Evolutionary conservation across 768 basidiomycete genomes (phyloP).

Genomic region (Panus rudis): DNA sequence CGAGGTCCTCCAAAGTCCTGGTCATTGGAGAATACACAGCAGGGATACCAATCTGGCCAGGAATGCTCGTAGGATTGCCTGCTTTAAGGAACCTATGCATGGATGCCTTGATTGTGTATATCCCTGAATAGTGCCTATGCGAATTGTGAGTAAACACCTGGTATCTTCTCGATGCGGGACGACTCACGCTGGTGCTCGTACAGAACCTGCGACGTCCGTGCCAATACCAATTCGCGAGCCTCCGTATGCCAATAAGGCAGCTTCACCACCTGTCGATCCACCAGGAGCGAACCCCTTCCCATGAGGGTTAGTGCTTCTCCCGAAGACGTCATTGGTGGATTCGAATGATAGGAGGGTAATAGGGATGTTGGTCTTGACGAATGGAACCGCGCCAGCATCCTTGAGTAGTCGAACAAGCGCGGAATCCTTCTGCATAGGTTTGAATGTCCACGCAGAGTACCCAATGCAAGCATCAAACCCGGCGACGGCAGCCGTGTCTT

Average conservation of each 20-base stretch:
- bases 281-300: constrained; percentile 33
- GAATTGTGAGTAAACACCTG: constrained; percentile 53
- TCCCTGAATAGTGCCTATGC: constrained; percentile 27
- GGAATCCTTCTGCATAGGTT: constrained; percentile 28
- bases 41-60: constrained; percentile 35
- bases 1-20: constrained; percentile 35
- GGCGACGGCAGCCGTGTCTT: constrained; percentile 38
- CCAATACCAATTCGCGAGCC: constrained; percentile 42
- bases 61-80: constrained; percentile 30
- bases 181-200: constrained; percentile 41
- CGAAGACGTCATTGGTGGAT: constrained; percentile 38
- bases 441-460: constrained; percentile 34
- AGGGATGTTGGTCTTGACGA: constrained; percentile 39
- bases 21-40: constrained; percentile 38
- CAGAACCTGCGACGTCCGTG: constrained; percentile 45
- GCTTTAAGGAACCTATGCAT: constrained; percentile 30
- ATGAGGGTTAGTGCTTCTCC: constrained; percentile 41
- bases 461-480: constrained; percentile 47
- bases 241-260: constrained; percentile 39
- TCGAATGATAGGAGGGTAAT: constrained; percentile 36
- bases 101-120: constrained; percentile 37
- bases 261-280: constrained; percentile 46
- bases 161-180: neutral
- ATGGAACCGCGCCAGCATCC: constrained; percentile 36
- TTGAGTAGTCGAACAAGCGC: constrained; percentile 32